Evolutionary conservation across 257 asterid genomes (phyloP).

Genomic region (Forsythia suspensa): DNA sequence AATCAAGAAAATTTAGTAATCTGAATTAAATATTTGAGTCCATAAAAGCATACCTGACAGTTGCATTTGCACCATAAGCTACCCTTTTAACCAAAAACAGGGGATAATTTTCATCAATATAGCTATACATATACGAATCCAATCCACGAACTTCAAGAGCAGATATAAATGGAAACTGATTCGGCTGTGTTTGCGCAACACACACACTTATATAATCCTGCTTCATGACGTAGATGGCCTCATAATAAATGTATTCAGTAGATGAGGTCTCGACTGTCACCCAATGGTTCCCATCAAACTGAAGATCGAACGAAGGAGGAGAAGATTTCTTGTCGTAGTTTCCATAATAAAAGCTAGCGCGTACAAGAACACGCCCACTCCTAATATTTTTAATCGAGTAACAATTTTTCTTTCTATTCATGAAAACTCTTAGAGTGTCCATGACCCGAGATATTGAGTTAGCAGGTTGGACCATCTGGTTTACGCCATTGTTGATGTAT

Average conservation of each 20-base stretch:
- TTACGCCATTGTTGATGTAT: constrained; percentile 24
- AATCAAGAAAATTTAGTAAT: too few relatives aligned
- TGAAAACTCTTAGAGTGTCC: constrained; percentile 59
- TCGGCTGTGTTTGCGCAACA: constrained; percentile 46
- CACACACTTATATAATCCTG: constrained; percentile 41
- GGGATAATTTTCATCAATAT: constrained; percentile 25
- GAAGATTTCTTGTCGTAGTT: constrained; percentile 54
- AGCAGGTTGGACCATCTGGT: constrained; percentile 23
- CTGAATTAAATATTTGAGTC: not conserved
- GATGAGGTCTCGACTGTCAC: constrained; percentile 29
- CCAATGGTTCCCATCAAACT: constrained; percentile 62
- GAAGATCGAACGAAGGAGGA: constrained; percentile 62
- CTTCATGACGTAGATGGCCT: constrained; percentile 43
- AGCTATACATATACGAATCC: constrained; percentile 45
- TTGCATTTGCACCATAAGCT: constrained; percentile 29
- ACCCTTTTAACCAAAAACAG: constrained; percentile 38
- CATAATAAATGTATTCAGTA: constrained; percentile 21
- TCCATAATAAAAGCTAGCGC: constrained; percentile 67
- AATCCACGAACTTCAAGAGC: constrained; percentile 59
- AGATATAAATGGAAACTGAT: constrained; percentile 55
- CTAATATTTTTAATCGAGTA: constrained; percentile 26
- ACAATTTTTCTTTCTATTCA: constrained; percentile 43
- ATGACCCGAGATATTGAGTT: constrained; percentile 32
- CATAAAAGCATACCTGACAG: constrained; percentile 40
- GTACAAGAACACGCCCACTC: constrained; percentile 42